Evolutionary conservation across 331 rosid genomes (phyloP), one percentile per base, ranked within the genome.

Genomic region (Malus hybrid): DNA sequence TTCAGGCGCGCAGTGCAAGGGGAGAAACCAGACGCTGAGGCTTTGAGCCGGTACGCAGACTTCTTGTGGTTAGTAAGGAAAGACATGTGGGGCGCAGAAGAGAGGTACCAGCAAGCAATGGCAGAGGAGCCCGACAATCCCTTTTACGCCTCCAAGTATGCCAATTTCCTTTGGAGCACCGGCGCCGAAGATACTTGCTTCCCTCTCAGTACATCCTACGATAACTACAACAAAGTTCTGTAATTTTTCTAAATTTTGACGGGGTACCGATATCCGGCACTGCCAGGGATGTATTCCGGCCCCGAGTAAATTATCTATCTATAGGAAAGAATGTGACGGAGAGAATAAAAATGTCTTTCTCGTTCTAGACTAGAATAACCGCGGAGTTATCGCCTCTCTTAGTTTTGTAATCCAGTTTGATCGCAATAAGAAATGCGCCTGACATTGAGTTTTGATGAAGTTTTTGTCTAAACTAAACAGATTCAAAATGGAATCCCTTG

Each of bases 51-150:
- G 74, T 93, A 91, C 71, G 98, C 87, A 10, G 88, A 88, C 30
- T 93, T 93, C 87, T 79, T 91, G 75, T 91, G 85, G 91, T 29
- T 36, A 53, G 89, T 74, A 29, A 87, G 84, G 73, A 87, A 87
- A 67, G 93, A 93, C 46, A 18, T 72, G 16, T 83, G 88, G 93
- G 96, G 74, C 20, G 98, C 98, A 26, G 96, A 89, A 71, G 83
- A 82, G 84, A 82, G 83, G 50, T 89, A 83, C 79, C 52, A 76
- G 70, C 87, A 89, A 83, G 93, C 94, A 64, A 18, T 89, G 71
- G 84, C 91, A 32, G 86, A 72, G 42, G 97, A 88, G 65, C 89
- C 93, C 11, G 69, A 66, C 32, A 89, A 85, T 80, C 36, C 87
- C 36, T 80, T 68, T 33, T 71, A 83, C 71, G 70, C 85, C 50